Base-by-base conservation (phyloP, 495 filamentous ascomycete genomes). In the Rhypophila decipiens region DNA sequence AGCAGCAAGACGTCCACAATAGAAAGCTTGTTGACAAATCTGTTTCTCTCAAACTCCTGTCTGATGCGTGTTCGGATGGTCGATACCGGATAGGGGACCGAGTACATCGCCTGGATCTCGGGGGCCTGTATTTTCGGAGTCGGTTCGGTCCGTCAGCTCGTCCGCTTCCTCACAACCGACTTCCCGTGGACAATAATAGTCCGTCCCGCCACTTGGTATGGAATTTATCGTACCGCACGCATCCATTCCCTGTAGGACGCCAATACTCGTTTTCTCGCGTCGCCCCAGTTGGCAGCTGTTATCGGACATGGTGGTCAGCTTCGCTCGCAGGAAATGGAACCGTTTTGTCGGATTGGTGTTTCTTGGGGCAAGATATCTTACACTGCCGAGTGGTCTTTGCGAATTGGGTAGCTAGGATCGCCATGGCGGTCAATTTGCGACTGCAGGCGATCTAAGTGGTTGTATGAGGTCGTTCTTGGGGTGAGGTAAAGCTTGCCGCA, bases 81-180 rank as follows among this genome's bases (percentile, higher is more conserved):
- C 35, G 93, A 86, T 15, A 96, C 83, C 44, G 93, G 90, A 58
- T 91, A 79, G 64, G 84, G 86, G 60, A 98, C 74, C 34, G 84
- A 84, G 78, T 98, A 98, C 87, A 95, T 95, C 46, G 81, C 83
- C 65, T 96, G 91, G 60, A 97, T 88, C 65, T 96, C 90, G 27
- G 93, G 91, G 43, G 89, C 90, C 93, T 98, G 63, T 39, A 39
- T 17, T 24, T 33, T 5, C 24, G 18, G 43, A 31, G 37, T 15
- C 5, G 20, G 2, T 11, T 24, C 36, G 22, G 49, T 55, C 24
- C 60, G 53, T 43, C 33, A 49, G n/a, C n/a, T n/a, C n/a, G n/a
- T n/a, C n/a, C n/a, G 27, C 27, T 31, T 31, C 7, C 27, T 7
- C 27, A 13, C 27, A 31, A 7, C 27, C 27, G 27, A 31, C 27